Evolutionary conservation across 768 basidiomycete genomes (phyloP), one percentile per base, ranked within the genome.

Genomic region (Podaxis pistillaris): DNA sequence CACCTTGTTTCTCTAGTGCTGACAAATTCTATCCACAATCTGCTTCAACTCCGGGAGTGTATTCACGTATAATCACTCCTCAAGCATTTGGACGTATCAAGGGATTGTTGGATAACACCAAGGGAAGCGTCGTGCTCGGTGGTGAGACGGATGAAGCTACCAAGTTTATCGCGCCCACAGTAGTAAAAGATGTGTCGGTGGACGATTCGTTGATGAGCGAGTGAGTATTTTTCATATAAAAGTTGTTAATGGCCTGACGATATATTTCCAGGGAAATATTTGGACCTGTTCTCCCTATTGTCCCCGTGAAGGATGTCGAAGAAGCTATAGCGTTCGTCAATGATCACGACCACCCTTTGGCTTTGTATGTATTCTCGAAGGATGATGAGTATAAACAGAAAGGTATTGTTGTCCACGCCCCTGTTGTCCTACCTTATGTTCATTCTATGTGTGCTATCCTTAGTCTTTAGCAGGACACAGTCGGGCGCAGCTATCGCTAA

Each of bases 191-290:
- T 63, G 86, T 93, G 2, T 72, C 76, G 38, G 68, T 64, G 0
- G 83, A 84, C 58, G 93, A 95, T 73, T 81, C 88, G 0, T 73
- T 94, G 64, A 90, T 95, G 90, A 79, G 80, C 69, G 87, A 90
- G 90, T 90, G 67, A 55, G 87, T 78, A 1, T 7, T 22, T 13
- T 63, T 46, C n/a, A n/a, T 7, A 46, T 22, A 3, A 46, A 46
- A 9, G 5, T n/a, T 7, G 19, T 8, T 46, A 15, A 51, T 46
- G 19, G 49, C 11, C 33, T 52, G 13, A 38, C 12, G 22, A 19
- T 17, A 4, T 17, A 55, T 5, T 22, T 50, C 47, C 65, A 93
- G 91, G 63, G 94, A 95, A 68, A 80, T 94, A 47, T 94, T 96
- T 67, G 94, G 93, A 0, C 93, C 94, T 7, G 66, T 96, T 9